These are phyloP conservation scores for Coniochaeta sp. DNA, from an alignment of 2,329 filamentous ascomycete genomes.

Conservation along the genomic window DNA sequence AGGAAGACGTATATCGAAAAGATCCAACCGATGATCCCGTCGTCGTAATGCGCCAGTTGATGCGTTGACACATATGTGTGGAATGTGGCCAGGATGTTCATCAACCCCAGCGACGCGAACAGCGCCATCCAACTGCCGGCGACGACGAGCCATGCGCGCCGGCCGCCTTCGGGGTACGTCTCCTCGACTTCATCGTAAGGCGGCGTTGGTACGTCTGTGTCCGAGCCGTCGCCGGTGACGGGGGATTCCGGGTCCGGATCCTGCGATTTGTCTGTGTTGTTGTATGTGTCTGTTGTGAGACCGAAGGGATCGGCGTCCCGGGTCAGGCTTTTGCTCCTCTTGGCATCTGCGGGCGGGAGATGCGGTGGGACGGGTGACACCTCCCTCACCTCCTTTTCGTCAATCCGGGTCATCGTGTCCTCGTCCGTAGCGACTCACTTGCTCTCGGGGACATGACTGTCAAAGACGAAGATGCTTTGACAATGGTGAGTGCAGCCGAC, in stretches of 20 bases:
- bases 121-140: constrained; percentile 78
- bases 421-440: neutral
- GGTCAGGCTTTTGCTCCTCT: neutral
- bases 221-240: neutral
- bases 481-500: neutral
- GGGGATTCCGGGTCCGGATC: neutral
- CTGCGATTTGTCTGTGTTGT: neutral
- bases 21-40: constrained; percentile 76
- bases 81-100: constrained; percentile 75
- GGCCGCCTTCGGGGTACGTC: constrained; percentile 76
- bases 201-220: neutral
- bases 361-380: neutral
- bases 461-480: too few species aligned
- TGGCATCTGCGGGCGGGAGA: neutral
- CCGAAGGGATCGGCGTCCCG: neutral
- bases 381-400: neutral
- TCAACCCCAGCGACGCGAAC: constrained; percentile 66
- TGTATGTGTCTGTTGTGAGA: neutral
- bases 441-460: neutral
- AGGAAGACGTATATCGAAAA: constrained; percentile 81
- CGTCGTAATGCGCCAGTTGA: constrained; percentile 63
- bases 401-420: neutral
- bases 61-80: constrained; percentile 70
- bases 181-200: constrained; percentile 27
- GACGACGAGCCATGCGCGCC: constrained; percentile 76